These are phyloP conservation scores for Onygenales sp. DNA, from an alignment of 2,329 filamentous ascomycete genomes.

Conservation along the genomic window DNA sequence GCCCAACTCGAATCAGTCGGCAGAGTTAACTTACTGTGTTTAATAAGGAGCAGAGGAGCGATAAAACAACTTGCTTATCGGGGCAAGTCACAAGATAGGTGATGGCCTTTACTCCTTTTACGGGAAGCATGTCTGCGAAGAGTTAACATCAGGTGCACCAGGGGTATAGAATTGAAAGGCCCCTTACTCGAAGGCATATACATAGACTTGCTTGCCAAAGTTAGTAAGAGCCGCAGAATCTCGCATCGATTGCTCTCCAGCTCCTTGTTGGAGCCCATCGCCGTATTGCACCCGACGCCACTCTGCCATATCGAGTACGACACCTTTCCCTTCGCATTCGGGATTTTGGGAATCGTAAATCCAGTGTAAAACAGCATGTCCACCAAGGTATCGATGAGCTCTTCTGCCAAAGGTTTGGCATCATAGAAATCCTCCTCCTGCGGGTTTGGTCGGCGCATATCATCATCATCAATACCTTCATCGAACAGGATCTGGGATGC, in stretches of 20 bases:
- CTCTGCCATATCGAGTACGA: constrained; percentile 97
- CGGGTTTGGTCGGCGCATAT: constrained; percentile 29
- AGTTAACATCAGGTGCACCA: constrained; percentile 7
- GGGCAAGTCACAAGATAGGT: constrained; percentile 82
- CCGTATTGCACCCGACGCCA: constrained; percentile 87
- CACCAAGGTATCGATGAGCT: constrained; percentile 79
- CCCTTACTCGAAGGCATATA: constrained; percentile 67
- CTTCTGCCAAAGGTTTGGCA: constrained; percentile 78
- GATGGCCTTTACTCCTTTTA: constrained; percentile 71
- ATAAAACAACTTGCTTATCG: constrained; percentile 86
- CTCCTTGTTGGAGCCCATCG: constrained; percentile 80
- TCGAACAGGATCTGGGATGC: constrained; percentile 77
- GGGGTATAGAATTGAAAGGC: not conserved
- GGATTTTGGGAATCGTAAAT: constrained; percentile 69
- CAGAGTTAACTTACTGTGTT: constrained; percentile 62
- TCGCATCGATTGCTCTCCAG: constrained; percentile 89
- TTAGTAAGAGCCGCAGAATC: constrained; percentile 74
- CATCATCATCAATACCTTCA: constrained; percentile 50
- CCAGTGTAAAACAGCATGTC: constrained; percentile 88
- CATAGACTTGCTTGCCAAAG: constrained; percentile 82
- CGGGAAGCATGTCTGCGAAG: constrained; percentile 55
- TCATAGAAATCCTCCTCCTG: constrained; percentile 62
- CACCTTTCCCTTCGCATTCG: constrained; percentile 66
- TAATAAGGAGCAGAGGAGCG: constrained; percentile 79
- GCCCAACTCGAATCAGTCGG: not conserved